A percentile compares a stretch with the other conserved stretches of the same genome.
phyloP scores from a whole-genome alignment of 805 yeast genomes.

The Cyberlindnera xylosilytica region DNA sequence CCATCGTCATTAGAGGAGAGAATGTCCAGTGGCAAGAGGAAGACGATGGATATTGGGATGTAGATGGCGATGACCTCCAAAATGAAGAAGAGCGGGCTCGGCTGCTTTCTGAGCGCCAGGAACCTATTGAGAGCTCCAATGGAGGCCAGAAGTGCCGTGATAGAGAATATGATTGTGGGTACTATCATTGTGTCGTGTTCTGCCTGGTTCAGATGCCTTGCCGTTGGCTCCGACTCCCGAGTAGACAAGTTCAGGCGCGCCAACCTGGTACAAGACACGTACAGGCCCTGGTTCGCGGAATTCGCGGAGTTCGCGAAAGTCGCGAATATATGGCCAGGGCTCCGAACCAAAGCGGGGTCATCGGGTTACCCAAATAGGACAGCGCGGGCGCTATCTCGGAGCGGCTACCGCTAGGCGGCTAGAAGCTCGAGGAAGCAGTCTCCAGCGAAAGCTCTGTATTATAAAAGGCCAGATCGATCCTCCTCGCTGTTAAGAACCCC shows the following conservation, averaged over 20 bases:
- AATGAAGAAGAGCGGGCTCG: slow-evolving; percentile 20
- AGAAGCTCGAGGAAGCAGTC: too few species aligned
- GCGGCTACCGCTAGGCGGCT: neutral
- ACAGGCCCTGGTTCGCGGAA: too few species aligned
- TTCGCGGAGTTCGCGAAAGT: too few species aligned
- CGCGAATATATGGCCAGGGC: too few species aligned
- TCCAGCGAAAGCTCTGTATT: too few species aligned
- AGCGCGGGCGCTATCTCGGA: neutral
- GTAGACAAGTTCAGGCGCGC: too few species aligned
- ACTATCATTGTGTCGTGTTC: slow-evolving; percentile 15
- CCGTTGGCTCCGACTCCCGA: too few species aligned
- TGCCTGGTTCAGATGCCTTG: too few species aligned
- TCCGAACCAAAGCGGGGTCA: neutral
- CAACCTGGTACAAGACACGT: too few species aligned
- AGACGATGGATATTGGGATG: slow-evolving; percentile 72
- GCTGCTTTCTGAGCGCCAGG: slow-evolving; percentile 18
- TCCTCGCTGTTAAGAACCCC: too few species aligned
- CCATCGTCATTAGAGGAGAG: slow-evolving; percentile 42
- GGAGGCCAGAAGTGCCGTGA: slow-evolving; percentile 19
- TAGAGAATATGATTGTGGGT: slow-evolving; percentile 21
- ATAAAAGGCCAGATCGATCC: neutral
- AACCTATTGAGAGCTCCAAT: slow-evolving; percentile 22
- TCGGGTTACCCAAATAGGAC: neutral
- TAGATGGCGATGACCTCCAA: slow-evolving; percentile 53
- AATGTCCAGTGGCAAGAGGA: slow-evolving; percentile 72